Evolutionary conservation across 768 basidiomycete genomes (phyloP), one percentile per base, ranked within the genome.

Genomic region (Lepiota brunneoincarnata): DNA sequence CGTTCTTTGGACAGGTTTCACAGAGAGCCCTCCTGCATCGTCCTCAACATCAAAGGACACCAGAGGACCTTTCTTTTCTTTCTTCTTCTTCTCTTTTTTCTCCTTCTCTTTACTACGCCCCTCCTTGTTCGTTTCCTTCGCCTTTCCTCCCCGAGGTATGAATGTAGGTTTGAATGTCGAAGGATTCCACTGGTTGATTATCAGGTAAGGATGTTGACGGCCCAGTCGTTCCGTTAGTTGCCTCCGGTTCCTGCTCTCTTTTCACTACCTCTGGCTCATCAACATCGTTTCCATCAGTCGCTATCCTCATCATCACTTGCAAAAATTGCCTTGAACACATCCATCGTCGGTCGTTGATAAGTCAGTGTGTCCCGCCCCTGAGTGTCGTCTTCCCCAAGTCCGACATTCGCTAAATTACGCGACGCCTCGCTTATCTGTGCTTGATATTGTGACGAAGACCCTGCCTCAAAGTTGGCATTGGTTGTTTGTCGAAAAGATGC

Each of bases 271-370:
- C 58, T n/a, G 67, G 66, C 23, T 61, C 61, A 24, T 66, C 56
- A 39, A 59, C 59, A 18, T 71, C 75, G 1, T 75, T 78, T 3
- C 93, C 91, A 2, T 85, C 85, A 7, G n/a, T 85, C 89, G 15
- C 84, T 86, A 34, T 91, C 90, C 62, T 96, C 93, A 41, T 93
- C 91, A 56, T 93, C 92, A 69, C 91, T 93, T 10, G 93, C 95
- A 66, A 99, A 99, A 56, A 99, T 98, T 2, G 96, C 94, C 67
- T 96, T 97, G 78, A 98, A 99, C 40, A 98, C 84, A 63, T 93
- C 89, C 80, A 93, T 91, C 5, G 85, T 74, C 2, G 97, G 96
- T 36, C 89, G 80, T 61, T 90, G 77, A 67, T 98, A 95, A 0
- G 90, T 94, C 58, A 98, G 74, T 5, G 85, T 93, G 63, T 95